Evolutionary conservation across 768 basidiomycete genomes (phyloP), one percentile per base, ranked within the genome.

Genomic region (Sarcodon sp.): DNA sequence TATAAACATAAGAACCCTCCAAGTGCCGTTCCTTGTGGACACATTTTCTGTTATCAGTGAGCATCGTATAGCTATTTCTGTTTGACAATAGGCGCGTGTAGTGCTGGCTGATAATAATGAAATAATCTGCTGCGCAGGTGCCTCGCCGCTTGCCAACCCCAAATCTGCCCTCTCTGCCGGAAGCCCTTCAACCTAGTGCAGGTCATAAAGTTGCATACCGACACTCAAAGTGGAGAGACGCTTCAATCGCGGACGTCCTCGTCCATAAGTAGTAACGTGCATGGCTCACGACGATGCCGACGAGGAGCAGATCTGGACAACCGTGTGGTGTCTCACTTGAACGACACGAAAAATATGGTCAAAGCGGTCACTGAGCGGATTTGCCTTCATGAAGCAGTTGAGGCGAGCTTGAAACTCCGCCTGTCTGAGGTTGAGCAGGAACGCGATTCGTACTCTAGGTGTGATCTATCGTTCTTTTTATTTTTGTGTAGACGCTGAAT

Each of bases 1-100:
- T 84, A 83, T 60, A 63, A 70, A 38, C 77, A 74, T 65, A 66
- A 73, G 36, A 68, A 67, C 21, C 60, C 69, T 35, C 62, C 66
- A 37, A 71, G 71, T 56, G 67, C 73, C 43, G 85, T 87, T 52
- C 73, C 79, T 32, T 88, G 85, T 56, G 85, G 85, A 35, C 83
- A 87, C 62, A 73, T 83, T 35, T 86, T 87, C 67, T 87, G 84
- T 59, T 68, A 68, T 58, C 61, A 66, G 83, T 84, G 58, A 59
- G 81, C 33, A 15, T 35, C 46, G 27, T 39, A 27, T 33, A 34
- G 33, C 39, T 18, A 38, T 9, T 33, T 53, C 21, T 41, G 35
- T 50, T 51, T 43, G 7, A 43, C 31, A 6, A 3, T 16, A 35
- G 2, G 5, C 7, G 16, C 33, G 33, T 48, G 43, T 6, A 12